Base-by-base conservation (phyloP, 345 rosid genomes). In the Corymbia maculata region DNA sequence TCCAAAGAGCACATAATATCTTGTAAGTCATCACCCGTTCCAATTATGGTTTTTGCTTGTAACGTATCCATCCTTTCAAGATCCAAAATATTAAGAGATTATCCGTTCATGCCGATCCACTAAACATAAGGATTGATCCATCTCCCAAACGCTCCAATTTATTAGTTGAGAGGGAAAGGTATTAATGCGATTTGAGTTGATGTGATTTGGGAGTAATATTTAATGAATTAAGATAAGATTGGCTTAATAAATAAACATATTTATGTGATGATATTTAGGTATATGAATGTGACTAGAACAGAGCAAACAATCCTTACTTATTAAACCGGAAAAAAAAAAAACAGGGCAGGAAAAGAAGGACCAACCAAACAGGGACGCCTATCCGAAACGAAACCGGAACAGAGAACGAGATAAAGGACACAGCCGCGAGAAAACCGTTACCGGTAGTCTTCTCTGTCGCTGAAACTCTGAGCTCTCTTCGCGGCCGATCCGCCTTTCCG, bases 171-270 rank as follows among this genome's bases (percentile, higher is more conserved):
- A 16, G 22, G 22, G 45, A 68, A 68, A 30, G 45, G 45, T 10
- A 32, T 32, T 36, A 4, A 32, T 16, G 45, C n/a, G n/a, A n/a
- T n/a, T n/a, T 24, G 32, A 32, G 12, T 16, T 32, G 10, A 68
- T 32, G 45, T 0, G 8, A 68, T 68, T 32, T 0, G 24, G 0
- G 6, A 68, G 0, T 68, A 68, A 9, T 32, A 32, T 68, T 68
- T 4, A 2, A 12, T 21, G 8, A 24, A 32, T 68, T 42, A 70
- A 17, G 49, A 70, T 17, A 22, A 70, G 82, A 36, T 70, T 36
- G 49, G 5, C 14, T 2, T 36, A 6, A 47, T 21, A 36, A 70
- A 70, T 19, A 19, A 70, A 36, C 26, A 5, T 70, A 3, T 9
- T 36, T 19, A 6, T 75, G 24, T 6, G 49, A 42, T 42, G 49